Evolutionary conservation across 768 basidiomycete genomes (phyloP).

Genomic region (Lactarius quietus): DNA sequence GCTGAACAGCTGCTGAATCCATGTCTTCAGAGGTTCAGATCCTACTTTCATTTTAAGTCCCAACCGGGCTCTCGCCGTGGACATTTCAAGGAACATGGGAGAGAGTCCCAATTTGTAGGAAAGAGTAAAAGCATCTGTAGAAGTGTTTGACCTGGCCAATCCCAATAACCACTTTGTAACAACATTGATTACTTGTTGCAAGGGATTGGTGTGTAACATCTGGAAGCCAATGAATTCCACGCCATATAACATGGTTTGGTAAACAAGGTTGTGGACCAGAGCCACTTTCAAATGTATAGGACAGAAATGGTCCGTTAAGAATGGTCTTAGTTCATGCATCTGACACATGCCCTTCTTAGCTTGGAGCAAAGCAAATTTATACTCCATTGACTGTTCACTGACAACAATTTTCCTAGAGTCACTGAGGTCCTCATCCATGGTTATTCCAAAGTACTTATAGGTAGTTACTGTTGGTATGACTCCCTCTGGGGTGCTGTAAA

Average conservation of each 20-base stretch:
- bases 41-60: too few relatives aligned
- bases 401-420: background rate
- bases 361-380: background rate
- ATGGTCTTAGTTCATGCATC: background rate
- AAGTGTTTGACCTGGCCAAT: background rate
- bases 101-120: background rate
- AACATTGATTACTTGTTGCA: background rate
- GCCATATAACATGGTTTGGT: background rate
- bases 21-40: too few relatives aligned
- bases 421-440: constrained; percentile 21
- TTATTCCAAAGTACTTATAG: constrained; percentile 40
- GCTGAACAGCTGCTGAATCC: too few relatives aligned
- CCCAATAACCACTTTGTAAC: background rate
- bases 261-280: background rate
- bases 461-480: background rate
- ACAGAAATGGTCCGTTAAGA: background rate
- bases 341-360: background rate
- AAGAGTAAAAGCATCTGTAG: background rate
- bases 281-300: background rate
- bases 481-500: background rate
- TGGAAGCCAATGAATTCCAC: background rate
- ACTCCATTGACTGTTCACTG: background rate
- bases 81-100: background rate
- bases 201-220: background rate
- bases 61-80: background rate